phyloP scores from a whole-genome alignment of 2,329 filamentous ascomycete genomes.

The Pseudogymnoascus sp. region DNA sequence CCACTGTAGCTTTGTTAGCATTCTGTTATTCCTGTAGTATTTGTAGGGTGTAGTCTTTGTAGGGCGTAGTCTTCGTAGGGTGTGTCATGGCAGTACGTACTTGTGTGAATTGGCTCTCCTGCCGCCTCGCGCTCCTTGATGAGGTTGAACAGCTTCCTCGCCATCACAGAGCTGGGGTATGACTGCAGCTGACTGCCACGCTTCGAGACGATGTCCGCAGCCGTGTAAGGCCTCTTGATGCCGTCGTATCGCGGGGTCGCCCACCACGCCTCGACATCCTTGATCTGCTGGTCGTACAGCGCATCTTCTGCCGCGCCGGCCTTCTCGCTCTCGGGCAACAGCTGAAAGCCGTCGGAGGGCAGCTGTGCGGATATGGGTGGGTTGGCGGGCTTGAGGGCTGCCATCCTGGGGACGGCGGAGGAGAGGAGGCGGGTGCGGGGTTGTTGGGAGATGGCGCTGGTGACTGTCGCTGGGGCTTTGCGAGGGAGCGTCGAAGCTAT shows the following conservation, averaged over 20 bases:
- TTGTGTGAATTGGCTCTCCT: conserved; percentile 88
- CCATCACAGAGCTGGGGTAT: conserved; percentile 92
- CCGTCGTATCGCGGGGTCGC: conserved; percentile 73
- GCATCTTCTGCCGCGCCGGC: conserved; percentile 75
- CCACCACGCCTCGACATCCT: conserved; percentile 90
- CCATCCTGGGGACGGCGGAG: conserved; percentile 24
- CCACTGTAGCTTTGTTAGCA: conserved; percentile 53
- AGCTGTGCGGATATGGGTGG: conserved; percentile 26
- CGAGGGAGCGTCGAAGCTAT: conserved; percentile 24
- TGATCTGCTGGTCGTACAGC: conserved; percentile 75
- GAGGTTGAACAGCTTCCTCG: conserved; percentile 86
- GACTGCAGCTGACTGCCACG: conserved; percentile 78
- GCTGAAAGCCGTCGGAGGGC: conserved; percentile 71
- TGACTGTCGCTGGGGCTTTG: conserved; percentile 20
- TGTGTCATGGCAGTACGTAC: conserved; percentile 44
- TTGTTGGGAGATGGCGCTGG: conserved; percentile 15
- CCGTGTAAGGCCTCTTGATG: conserved; percentile 86
- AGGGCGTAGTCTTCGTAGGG: conserved; percentile 16
- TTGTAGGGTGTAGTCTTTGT: neutral
- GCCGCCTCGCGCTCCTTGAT: conserved; percentile 70
- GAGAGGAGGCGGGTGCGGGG: conserved; percentile 21
- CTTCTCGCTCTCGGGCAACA: conserved; percentile 73
- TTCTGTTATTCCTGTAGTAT: neutral
- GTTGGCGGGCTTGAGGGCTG: conserved; percentile 22
- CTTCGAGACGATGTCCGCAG: conserved; percentile 89